These are phyloP conservation scores for Dinochytrium kinnereticum DNA, from an alignment of 371 early-diverging fungal species.

Conservation along the genomic window DNA sequence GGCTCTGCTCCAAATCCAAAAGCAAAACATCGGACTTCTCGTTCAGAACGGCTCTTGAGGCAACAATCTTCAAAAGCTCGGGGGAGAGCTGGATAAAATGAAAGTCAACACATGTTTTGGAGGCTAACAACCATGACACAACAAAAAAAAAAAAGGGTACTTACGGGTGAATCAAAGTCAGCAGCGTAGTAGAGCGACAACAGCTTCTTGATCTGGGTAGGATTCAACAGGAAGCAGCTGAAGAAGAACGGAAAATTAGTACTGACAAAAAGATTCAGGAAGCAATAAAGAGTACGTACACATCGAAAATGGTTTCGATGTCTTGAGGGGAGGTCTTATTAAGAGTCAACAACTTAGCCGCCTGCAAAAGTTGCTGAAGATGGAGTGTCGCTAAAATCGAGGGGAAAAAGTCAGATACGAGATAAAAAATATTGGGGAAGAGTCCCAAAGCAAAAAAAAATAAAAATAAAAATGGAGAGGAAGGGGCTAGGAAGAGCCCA, in stretches of 20 bases:
- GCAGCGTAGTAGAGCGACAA: conserved; percentile 71
- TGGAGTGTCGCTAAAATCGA: conserved; percentile 69
- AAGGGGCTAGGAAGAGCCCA: too few species aligned
- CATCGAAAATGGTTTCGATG: conserved; percentile 91
- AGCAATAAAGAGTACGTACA: conserved; percentile 8
- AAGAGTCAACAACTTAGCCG: conserved; percentile 92
- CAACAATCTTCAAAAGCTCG: conserved; percentile 89
- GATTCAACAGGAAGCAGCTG: conserved; percentile 87
- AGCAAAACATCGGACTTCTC: conserved; percentile 87
- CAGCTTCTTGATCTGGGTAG: conserved; percentile 94
- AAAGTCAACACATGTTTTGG: conserved; percentile 67
- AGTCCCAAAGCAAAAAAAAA: not conserved
- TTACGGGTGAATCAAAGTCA: conserved; percentile 63
- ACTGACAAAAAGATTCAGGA: conserved; percentile 28
- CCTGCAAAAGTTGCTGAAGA: conserved; percentile 90
- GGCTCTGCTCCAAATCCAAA: conserved; percentile 69
- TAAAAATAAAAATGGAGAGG: conserved; percentile 13
- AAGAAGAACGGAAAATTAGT: not conserved
- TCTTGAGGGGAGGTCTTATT: conserved; percentile 90
- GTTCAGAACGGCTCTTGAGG: conserved; percentile 78
- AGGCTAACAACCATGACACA: conserved; percentile 27
- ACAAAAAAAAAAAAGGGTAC: conserved; percentile 10
- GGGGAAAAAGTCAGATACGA: not conserved
- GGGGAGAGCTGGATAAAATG: conserved; percentile 80
- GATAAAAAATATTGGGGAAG: not conserved